phyloP scores from a whole-genome alignment of 2,329 filamentous ascomycete species.

The Plenodomus tracheiphilus region DNA sequence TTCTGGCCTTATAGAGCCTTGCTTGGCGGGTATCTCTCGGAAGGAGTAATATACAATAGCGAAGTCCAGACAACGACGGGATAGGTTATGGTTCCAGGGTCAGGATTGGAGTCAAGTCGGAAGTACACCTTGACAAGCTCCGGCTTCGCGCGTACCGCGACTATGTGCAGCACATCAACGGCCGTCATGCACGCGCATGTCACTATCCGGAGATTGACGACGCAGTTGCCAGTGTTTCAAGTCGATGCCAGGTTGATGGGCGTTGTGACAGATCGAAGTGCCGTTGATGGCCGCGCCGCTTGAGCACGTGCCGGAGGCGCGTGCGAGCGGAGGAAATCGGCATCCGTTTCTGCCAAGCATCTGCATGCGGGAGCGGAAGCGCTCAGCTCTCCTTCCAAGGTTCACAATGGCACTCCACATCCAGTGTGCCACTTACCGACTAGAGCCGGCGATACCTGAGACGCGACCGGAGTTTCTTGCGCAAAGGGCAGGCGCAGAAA shows the following conservation, averaged over 20 bases:
- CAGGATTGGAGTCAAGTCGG: not conserved
- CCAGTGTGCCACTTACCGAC: not conserved
- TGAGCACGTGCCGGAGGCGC: no score
- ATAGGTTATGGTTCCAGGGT: not conserved
- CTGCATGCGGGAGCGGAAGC: no score
- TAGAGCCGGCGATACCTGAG: not conserved
- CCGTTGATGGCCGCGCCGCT: no score
- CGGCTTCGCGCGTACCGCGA: not conserved
- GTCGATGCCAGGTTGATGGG: not conserved
- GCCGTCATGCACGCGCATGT: not conserved
- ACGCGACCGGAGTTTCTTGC: conserved; percentile 9
- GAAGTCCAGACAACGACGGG: not conserved
- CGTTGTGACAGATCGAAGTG: not conserved
- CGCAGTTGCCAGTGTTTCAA: not conserved
- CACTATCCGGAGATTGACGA: not conserved
- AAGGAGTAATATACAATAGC: not conserved
- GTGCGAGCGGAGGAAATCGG: not conserved
- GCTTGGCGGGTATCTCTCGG: not conserved
- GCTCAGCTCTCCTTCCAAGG: not conserved
- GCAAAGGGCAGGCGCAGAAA: conserved; percentile 13
- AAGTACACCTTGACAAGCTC: not conserved
- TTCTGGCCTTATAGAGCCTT: not conserved
- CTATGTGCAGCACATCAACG: not conserved
- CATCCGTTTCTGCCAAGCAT: not conserved
- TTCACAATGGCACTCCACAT: not conserved